Base-by-base conservation (phyloP, 306 rosid genomes). In the Quercus variabilis region DNA sequence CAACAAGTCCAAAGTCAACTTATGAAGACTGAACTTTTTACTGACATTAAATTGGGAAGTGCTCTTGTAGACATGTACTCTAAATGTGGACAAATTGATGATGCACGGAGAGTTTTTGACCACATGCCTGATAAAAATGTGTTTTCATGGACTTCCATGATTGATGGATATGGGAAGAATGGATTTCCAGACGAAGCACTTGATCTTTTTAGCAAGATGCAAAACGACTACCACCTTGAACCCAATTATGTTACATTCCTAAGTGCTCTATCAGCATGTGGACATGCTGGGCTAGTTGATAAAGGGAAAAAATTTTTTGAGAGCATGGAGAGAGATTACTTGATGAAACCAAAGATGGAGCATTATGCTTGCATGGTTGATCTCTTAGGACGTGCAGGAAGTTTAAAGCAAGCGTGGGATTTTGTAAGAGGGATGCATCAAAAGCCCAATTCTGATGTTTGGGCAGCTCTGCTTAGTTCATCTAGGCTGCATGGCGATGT, bases 101-200 rank as follows among this genome's bases (percentile, higher is more conserved):
- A 91, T 5, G 97, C 93, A 43, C 82, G 73, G 74, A 87, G 74
- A 71, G 88, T 94, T 79, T 94, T 94, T 26, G 82, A 91, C 77
- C 82, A 84, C 79, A 94, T 94, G 97, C 83, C 55, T 41, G 71
- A 70, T 74, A 92, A 84, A 80, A 94, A 94, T 77, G 95, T 94
- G 10, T 92, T 91, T 85, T 90, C 99, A 1, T 94, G 97, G 99
- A 92, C 97, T 51, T 94, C 99, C 64, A 90, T 91, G 97, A 90
- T 94, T 31, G 99, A 94, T 83, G 99, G 97, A 68, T 94, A 91
- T 78, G 99, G 97, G 70, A 94, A 92, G 79, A 92, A 90, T 70
- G 97, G 95, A 76, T 86, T 80, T 83, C 86, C 97, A 26, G 74
- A 72, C 35, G 91, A 90, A 86, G 95, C 97, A 73, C 91, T 94